Base-by-base conservation (phyloP, 106 monocot species). In the Dendrobium nobile region DNA sequence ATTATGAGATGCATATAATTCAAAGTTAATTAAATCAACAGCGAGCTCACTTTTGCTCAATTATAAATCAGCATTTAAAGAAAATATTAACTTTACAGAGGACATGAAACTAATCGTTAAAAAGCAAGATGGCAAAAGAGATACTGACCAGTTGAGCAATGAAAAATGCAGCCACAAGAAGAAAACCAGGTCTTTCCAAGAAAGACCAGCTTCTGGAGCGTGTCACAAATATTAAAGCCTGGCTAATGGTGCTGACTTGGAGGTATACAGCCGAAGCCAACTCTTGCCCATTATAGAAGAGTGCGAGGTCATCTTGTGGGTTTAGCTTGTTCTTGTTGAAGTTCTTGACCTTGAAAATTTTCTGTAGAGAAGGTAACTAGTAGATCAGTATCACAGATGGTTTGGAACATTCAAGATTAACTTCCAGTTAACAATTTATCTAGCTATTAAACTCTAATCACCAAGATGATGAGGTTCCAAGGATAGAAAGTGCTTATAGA, bases 191-290 rank as follows among this genome's bases (percentile, higher is more conserved):
- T 65, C 86, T 80, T 78, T 89, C 89, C 24, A 84, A 64, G 79
- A 84, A 86, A 70, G 89, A 89, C 58, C 81, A 86, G 31, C 84
- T 84, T 73, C 89, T 86, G 79, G 89, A 89, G 26, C 86, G 86
- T 56, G 89, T 89, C 75, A 89, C 89, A 79, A 89, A 89, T 70
- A 89, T 89, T 31, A 89, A 82, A 19, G 89, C 89, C 78, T 89
- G 89, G 54, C 89, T 89, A 18, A 89, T 89, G 68, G 89, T 84
- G 84, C 89, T 89, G 78, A 89, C 89, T 89, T 89, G 89, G 72
- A 89, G 86, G 78, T 89, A 89, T 17, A 89, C 81, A 42, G 89
- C 89, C 70, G 89, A 89, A 75, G 89, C 81, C 83, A 89, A 51
- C 75, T 59, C 82, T 73, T 85, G 76, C 27, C 51, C 72, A 54